These are phyloP conservation scores for Dacryopinax primogenitus DNA, from an alignment of 768 basidiomycete genomes.

Conservation along the genomic window DNA sequence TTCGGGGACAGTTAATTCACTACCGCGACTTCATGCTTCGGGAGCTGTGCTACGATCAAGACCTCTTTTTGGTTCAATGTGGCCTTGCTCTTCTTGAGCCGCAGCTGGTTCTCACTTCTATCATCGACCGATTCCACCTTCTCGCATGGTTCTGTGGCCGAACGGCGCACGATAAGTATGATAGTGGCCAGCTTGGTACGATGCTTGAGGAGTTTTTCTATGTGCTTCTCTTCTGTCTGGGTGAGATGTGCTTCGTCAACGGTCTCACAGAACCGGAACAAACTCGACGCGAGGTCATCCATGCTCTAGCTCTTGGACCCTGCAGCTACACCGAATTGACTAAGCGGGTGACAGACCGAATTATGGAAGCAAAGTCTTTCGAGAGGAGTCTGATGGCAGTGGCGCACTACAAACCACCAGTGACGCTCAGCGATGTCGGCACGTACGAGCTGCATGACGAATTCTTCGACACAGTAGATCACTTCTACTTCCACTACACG, in stretches of 20 bases:
- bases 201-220: conserved; percentile 91
- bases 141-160: conserved; percentile 63
- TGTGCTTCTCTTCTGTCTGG: conserved; percentile 72
- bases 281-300: conserved; percentile 75
- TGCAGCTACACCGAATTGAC: conserved; percentile 82
- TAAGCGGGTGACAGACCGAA: conserved; percentile 79
- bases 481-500: conserved; percentile 92
- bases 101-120: conserved; percentile 62
- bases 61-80: conserved; percentile 78
- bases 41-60: conserved; percentile 94
- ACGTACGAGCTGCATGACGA: conserved; percentile 81
- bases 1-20: conserved; percentile 86
- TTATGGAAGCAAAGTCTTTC: conserved; percentile 72
- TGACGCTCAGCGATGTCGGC: conserved; percentile 63
- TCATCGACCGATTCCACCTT: conserved; percentile 83
- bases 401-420: conserved; percentile 70
- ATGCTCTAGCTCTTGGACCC: conserved; percentile 76
- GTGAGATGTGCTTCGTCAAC: conserved; percentile 63
- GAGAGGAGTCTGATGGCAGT: conserved; percentile 66
- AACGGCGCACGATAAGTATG: conserved; percentile 47
- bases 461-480: conserved; percentile 75
- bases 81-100: conserved; percentile 69
- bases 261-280: conserved; percentile 50
- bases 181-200: conserved; percentile 54
- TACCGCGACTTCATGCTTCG: conserved; percentile 94